Base-by-base conservation (phyloP, 2,329 filamentous ascomycete species). In the Xylariomycetidae sp. region DNA sequence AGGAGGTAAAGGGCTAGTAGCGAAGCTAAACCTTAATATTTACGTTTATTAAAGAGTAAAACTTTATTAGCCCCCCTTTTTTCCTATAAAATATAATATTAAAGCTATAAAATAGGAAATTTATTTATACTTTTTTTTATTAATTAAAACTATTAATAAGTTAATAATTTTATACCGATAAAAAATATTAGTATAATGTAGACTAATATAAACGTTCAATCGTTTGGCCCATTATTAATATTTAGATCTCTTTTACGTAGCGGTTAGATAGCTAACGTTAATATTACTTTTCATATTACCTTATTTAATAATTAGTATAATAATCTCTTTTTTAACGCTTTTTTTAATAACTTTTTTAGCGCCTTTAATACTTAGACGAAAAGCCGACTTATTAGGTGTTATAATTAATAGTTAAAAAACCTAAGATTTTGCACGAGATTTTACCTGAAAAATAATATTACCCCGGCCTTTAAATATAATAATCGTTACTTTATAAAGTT, bases 101-200 rank as follows among this genome's bases (percentile, higher is more conserved):
- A 19, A 35, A 31, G n/a, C 14, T 27, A n/a, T n/a, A n/a, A n/a
- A n/a, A n/a, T n/a, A n/a, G n/a, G n/a, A 27, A 35, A 35, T 19
- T 31, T 35, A 26, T 15, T 31, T 8, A 25, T 18, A 20, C 7
- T 31, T 8, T 7, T 19, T 10, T 35, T 31, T 19, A 7, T 31
- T 17, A 22, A 15, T 31, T 31, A 19, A 25, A 22, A 26, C 26
- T 5, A 16, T 27, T 37, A 31, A 37, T 23, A 28, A 12, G n/a
- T 4, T 12, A 32, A 37, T n/a, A 20, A 22, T 28, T 13, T 31
- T 17, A 14, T 25, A 10, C 25, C 32, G 25, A 13, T 28, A 12
- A 15, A 37, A 18, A 37, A 37, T 32, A 24, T 37, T 32, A 29
- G 31, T 32, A 28, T 37, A 32, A 32, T 37, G n/a, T n/a, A n/a